These are phyloP conservation scores for Fusarium sp. DNA, from an alignment of 2,329 filamentous ascomycete genomes.

Conservation along the genomic window DNA sequence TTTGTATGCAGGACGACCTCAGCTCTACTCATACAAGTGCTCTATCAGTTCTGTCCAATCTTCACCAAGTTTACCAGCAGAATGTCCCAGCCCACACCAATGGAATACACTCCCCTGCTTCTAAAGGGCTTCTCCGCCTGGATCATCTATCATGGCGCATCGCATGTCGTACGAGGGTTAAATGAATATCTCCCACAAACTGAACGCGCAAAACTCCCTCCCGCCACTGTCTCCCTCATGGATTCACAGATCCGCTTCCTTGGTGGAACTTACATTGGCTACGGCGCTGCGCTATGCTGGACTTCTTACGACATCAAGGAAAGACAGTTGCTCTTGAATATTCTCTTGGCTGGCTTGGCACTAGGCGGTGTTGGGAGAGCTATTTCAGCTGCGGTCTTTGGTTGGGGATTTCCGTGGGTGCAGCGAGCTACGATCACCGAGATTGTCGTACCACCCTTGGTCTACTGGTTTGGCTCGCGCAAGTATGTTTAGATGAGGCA, in stretches of 20 bases:
- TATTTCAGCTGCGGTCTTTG: neutral
- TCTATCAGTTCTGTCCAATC: no score
- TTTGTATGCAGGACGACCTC: rapidly evolving
- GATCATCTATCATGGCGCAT: neutral
- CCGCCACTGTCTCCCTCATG: neutral
- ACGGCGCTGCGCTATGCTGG: neutral
- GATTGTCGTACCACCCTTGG: neutral
- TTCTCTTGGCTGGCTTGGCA: neutral
- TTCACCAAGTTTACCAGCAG: rapidly evolving
- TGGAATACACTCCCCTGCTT: neutral
- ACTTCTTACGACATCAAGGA: neutral
- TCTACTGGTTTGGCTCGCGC: neutral
- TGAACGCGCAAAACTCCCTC: neutral
- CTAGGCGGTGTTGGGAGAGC: neutral
- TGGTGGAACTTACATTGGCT: neutral
- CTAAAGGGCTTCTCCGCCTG: neutral
- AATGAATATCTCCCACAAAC: neutral
- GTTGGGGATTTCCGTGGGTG: neutral
- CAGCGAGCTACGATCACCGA: neutral
- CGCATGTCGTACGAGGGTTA: neutral
- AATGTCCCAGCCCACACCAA: neutral
- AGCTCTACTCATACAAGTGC: neutral
- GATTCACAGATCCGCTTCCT: neutral
- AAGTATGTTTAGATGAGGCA: rapidly evolving
- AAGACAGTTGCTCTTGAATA: neutral